Percentiles rank a stretch among this genome's conserved stretches.
phyloP scores from a whole-genome alignment of 179 eudicot species.

The Gypsophila paniculata region DNA sequence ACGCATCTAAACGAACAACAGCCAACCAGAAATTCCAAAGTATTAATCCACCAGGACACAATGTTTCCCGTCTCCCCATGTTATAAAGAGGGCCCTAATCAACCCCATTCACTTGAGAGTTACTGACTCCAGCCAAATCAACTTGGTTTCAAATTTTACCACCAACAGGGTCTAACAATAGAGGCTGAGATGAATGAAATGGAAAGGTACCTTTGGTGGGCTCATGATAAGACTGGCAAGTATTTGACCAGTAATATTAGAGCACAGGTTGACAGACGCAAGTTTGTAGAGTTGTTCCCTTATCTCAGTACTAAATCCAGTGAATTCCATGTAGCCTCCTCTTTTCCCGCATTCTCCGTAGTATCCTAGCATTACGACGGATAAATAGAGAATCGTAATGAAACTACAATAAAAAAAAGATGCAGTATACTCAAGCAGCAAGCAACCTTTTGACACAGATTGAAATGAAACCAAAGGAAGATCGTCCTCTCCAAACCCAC shows the following conservation, averaged over 20 bases:
- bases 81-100: no score
- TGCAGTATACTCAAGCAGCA: slow-evolving; percentile 7
- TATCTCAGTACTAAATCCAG: slow-evolving; percentile 75
- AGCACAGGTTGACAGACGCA: slow-evolving; percentile 87
- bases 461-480: slow-evolving; percentile 75
- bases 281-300: slow-evolving; percentile 93
- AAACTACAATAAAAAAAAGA: no score
- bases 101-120: no score
- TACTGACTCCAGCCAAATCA: no score
- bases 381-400: background rate
- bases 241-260: slow-evolving; percentile 89
- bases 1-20: no score
- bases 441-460: slow-evolving; percentile 85
- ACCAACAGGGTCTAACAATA: no score
- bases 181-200: background rate
- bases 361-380: slow-evolving; percentile 48
- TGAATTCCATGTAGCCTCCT: slow-evolving; percentile 97
- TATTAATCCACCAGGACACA: no score
- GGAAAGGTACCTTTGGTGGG: slow-evolving; percentile 76
- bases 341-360: slow-evolving; percentile 96
- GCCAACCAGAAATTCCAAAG: no score
- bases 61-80: no score
- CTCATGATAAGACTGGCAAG: slow-evolving; percentile 92
- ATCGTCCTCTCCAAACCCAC: slow-evolving; percentile 81
- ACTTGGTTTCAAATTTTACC: background rate